phyloP scores from a whole-genome alignment of 2,329 filamentous ascomycete species.

The Diplodia intermedia region DNA sequence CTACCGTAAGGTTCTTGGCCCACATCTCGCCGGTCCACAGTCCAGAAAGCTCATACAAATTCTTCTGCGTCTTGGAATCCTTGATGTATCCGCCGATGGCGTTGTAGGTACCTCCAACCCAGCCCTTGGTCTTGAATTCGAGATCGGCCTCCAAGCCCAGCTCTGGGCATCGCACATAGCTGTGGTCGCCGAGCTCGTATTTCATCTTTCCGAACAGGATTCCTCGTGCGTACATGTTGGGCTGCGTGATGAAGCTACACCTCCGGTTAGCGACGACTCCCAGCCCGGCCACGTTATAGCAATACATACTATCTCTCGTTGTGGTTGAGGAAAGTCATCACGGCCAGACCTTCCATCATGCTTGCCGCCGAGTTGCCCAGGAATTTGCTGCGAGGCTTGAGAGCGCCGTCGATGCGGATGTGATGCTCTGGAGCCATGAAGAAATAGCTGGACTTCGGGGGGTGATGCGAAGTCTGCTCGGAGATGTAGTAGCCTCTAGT shows the following conservation, averaged over 20 bases:
- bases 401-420: conserved; percentile 92
- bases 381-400: conserved; percentile 95
- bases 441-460: conserved; percentile 98
- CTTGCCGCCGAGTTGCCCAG: conserved; percentile 96
- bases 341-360: conserved; percentile 96
- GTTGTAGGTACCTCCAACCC: conserved; percentile 95
- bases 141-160: conserved; percentile 85
- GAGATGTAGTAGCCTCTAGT: conserved; percentile 94
- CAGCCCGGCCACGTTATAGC: background rate
- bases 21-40: conserved; percentile 96
- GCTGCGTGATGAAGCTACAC: conserved; percentile 84
- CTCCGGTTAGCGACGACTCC: conserved; percentile 33
- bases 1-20: conserved; percentile 80
- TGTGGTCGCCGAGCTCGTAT: conserved; percentile 96
- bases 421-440: conserved; percentile 95
- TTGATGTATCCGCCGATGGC: conserved; percentile 92
- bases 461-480: conserved; percentile 97
- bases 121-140: conserved; percentile 98
- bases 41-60: conserved; percentile 89
- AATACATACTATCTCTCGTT: conserved; percentile 81
- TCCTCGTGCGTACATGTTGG: conserved; percentile 98
- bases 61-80: conserved; percentile 83
- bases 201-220: conserved; percentile 99
- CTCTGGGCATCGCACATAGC: conserved; percentile 89
- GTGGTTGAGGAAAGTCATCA: conserved; percentile 81